phyloP scores from a whole-genome alignment of 345 rosid genomes.

The Salix dunnii region DNA sequence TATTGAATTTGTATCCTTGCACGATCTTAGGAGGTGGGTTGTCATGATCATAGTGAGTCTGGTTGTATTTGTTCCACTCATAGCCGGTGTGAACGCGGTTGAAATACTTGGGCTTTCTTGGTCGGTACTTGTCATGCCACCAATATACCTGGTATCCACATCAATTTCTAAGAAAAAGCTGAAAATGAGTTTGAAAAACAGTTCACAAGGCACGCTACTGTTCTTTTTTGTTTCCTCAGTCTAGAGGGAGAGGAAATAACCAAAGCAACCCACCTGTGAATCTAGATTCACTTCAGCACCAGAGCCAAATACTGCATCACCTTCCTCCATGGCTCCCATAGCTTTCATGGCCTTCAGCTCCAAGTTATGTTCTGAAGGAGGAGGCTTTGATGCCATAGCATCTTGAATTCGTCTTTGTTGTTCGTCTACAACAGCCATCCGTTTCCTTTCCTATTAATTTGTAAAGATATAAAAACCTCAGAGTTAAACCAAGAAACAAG shows the following conservation, averaged over 20 bases:
- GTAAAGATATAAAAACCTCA: not conserved
- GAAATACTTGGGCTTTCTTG: conserved; percentile 91
- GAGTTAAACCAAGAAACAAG: conserved; percentile 11
- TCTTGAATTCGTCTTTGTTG: conserved; percentile 72
- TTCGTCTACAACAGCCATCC: conserved; percentile 59
- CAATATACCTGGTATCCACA: conserved; percentile 65
- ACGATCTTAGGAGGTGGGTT: conserved; percentile 95
- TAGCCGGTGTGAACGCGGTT: conserved; percentile 98
- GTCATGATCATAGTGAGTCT: conserved; percentile 91
- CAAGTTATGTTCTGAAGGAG: conserved; percentile 70
- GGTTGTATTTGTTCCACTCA: conserved; percentile 96
- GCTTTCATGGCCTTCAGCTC: conserved; percentile 87
- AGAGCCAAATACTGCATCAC: conserved; percentile 87
- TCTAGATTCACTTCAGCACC: conserved; percentile 92
- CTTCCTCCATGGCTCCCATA: conserved; percentile 97
- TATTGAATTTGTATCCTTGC: conserved; percentile 90
- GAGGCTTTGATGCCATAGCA: conserved; percentile 65
- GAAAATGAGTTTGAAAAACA: not conserved
- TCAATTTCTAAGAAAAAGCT: not conserved
- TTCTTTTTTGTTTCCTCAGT: not conserved
- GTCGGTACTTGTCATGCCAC: conserved; percentile 99
- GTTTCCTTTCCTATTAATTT: conserved; percentile 58
- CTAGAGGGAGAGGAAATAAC: not conserved
- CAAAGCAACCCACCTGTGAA: conserved; percentile 54
- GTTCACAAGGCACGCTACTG: not conserved